A percentile compares a stretch with the other conserved stretches of the same genome.
Evolutionary conservation across 2,329 filamentous ascomycete genomes (phyloP).

Genomic region (Venturia pyrina): DNA sequence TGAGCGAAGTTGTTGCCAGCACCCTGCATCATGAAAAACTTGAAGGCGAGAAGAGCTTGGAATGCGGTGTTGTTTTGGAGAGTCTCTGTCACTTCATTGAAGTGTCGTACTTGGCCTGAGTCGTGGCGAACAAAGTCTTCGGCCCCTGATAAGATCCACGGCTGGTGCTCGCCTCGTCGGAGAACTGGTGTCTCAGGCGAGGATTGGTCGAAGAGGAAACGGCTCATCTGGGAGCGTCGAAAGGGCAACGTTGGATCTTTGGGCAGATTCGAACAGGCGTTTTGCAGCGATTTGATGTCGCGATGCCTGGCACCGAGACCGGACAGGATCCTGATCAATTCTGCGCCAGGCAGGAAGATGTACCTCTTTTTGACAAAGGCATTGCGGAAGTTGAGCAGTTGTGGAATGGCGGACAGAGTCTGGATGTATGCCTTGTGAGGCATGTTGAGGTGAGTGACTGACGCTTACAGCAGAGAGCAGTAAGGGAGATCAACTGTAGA

Average conservation of each 20-base stretch:
- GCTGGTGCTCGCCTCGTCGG: constrained; percentile 23
- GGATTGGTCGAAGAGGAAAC: neutral
- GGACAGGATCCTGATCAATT: neutral
- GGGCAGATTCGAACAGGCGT: neutral
- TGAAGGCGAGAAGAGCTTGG: constrained; percentile 24
- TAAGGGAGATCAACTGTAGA: neutral
- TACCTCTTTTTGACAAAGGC: constrained; percentile 1
- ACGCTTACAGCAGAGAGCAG: neutral
- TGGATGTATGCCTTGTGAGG: neutral
- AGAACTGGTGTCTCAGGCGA: constrained; percentile 12
- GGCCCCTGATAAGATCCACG: constrained; percentile 20
- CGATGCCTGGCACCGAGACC: neutral
- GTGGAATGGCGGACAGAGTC: neutral
- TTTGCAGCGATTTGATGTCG: neutral
- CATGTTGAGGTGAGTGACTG: neutral
- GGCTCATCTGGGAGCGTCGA: neutral
- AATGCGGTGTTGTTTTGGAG: constrained; percentile 23
- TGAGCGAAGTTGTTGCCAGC: constrained; percentile 15
- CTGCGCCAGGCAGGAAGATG: neutral
- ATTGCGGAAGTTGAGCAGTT: constrained; percentile 1
- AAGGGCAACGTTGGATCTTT: neutral
- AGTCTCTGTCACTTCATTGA: constrained; percentile 22
- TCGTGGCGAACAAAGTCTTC: constrained; percentile 26
- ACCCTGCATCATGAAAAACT: constrained; percentile 21
- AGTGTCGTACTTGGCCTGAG: constrained; percentile 21